Evolutionary conservation across 805 yeast species (phyloP), one percentile per base, ranked within the genome.

Genomic region (Cyberlindnera suaveolens): DNA sequence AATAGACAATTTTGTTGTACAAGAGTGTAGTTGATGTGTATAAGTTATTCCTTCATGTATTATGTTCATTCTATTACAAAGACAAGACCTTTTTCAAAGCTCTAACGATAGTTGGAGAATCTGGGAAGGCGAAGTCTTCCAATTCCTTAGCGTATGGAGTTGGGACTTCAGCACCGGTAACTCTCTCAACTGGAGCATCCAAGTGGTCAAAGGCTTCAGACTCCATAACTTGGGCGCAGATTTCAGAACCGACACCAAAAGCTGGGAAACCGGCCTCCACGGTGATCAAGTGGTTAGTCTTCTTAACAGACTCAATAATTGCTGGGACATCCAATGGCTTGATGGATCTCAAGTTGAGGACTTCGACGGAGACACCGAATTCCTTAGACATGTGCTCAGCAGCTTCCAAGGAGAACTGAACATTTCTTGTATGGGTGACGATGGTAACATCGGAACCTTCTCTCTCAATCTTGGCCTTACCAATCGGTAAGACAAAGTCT

Each of bases 51-150:
- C 27, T 27, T 26, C 14, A 26, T 29, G 15, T 26, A 11, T 29
- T 29, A 15, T 14, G 3, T 13, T 14, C 15, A 15, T 27, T 10
- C 30, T 27, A 31, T 57, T 78, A 80, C 64, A 83, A 72, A 41
- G 87, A 79, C 67, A 85, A 73, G 38, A 82, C 90, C 68, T 83
- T 84, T 71, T 81, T 86, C 54, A 77, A 76, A 54, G 89, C 97
- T 77, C 89, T 84, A 63, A 85, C 78, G 58, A 93, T 85, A 53
- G 89, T 79, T 62, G 86, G 91, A 44, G 86, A 76, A 66, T 90
- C 96, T 68, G 99, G 99, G 96, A 93, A 93, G 44, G 98, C 96
- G 64, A 93, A 86, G 72, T 85, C 95, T 80, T 93, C 99, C 65
- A 93, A 78, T 72, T 84, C 90, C 68, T 81, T 79, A 58, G 96